Percentiles rank a stretch among this genome's conserved stretches.
phyloP scores from a whole-genome alignment of 176 grass and related monocot genomes.

The Typha latifolia region DNA sequence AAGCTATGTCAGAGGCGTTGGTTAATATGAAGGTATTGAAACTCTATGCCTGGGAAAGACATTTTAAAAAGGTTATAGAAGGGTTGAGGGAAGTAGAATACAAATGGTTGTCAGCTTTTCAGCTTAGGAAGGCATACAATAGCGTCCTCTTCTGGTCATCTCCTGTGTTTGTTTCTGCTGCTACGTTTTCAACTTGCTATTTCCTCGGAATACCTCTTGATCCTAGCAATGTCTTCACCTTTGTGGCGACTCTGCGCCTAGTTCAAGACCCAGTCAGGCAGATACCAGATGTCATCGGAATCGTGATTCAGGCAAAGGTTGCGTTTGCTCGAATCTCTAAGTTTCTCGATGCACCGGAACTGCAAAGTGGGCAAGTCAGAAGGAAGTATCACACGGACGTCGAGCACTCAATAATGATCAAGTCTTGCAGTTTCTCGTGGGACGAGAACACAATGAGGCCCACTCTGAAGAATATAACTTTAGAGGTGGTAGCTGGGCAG shows the following conservation, averaged over 20 bases:
- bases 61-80: conserved; percentile 79
- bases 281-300: conserved; percentile 78
- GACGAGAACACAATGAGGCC: conserved; percentile 43
- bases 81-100: conserved; percentile 60
- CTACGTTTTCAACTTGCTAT: conserved; percentile 79
- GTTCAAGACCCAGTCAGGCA: conserved; percentile 72
- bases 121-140: conserved; percentile 79
- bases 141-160: conserved; percentile 81
- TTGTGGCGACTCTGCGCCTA: conserved; percentile 71
- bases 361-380: conserved; percentile 33
- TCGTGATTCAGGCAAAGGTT: conserved; percentile 83
- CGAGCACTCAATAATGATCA: conserved; percentile 37
- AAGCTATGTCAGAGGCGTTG: conserved; percentile 81
- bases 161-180: conserved; percentile 80
- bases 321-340: conserved; percentile 62
- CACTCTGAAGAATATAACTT: conserved; percentile 62
- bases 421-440: conserved; percentile 75
- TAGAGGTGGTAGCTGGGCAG: conserved; percentile 47
- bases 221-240: conserved; percentile 79
- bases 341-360: conserved; percentile 76
- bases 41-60: conserved; percentile 89
- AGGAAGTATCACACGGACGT: conserved; percentile 12
- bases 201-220: conserved; percentile 58
- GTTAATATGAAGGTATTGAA: conserved; percentile 79
- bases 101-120: conserved; percentile 72